A percentile compares a stretch with the other conserved stretches of the same genome.
Conservation (phyloP, 768 basidiomycete species). For the Russula lepida region DNA sequence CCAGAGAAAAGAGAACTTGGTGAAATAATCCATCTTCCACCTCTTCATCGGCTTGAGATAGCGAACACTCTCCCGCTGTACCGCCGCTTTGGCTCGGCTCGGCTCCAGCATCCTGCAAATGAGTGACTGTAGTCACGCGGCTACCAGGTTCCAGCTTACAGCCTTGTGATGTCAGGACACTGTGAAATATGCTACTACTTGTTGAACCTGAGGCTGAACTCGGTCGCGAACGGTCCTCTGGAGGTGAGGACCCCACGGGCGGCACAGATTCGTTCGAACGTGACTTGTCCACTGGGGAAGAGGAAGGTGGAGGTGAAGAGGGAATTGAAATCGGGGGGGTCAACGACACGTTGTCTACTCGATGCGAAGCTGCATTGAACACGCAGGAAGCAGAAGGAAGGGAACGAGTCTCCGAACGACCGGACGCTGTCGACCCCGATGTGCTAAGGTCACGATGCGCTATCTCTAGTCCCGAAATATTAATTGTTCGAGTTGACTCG, state of each 20-base stretch:
- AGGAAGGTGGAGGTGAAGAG: not conserved
- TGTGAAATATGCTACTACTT: conserved; percentile 69
- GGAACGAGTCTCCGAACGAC: conserved; percentile 16
- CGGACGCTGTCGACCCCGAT: conserved; percentile 11
- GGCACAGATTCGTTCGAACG: conserved; percentile 55
- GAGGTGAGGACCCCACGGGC: conserved; percentile 72
- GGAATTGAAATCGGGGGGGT: conserved; percentile 46
- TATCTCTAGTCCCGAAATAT: conserved; percentile 48
- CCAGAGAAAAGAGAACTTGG: conserved; percentile 14
- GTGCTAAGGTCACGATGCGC: conserved; percentile 40
- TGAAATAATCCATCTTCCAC: not conserved
- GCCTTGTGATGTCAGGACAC: conserved; percentile 33
- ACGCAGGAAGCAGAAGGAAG: conserved; percentile 7
- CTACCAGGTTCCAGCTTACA: not conserved
- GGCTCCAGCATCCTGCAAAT: not conserved
- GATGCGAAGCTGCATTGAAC: not conserved
- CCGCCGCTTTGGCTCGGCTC: not conserved
- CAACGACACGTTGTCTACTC: conserved; percentile 23
- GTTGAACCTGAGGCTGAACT: conserved; percentile 34
- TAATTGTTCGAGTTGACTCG: conserved; percentile 40
- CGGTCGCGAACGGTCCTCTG: conserved; percentile 30
- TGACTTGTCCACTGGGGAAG: conserved; percentile 19
- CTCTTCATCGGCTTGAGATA: not conserved
- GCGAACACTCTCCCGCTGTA: not conserved
- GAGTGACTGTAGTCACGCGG: not conserved